Base-by-base conservation (phyloP, 2,329 filamentous ascomycete genomes). In the Dothiorella sarmentorum region DNA sequence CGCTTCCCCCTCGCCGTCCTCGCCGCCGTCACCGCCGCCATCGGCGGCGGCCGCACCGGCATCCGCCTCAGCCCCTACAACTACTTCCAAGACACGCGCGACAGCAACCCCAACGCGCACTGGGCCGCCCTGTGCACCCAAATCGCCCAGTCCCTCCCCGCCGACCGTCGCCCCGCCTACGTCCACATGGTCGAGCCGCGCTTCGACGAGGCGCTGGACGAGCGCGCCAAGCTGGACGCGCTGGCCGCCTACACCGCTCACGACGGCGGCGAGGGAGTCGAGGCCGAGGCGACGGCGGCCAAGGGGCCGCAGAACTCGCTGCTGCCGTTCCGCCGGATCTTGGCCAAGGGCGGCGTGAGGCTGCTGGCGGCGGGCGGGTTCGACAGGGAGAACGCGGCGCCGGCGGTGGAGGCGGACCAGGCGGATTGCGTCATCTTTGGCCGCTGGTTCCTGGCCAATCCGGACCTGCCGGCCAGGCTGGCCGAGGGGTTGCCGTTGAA, bases 101-200 rank as follows among this genome's bases (percentile, higher is more conserved):
- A 78, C 63, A 75, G 75, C 20, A 72, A 75, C 56, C 77, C 77
- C 2, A 74, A 74, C 59, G 65, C 67, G 27, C 72, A 78, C 65
- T 82, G 79, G 76, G 68, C 73, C 4, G 69, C 76, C 31, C 66
- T 81, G 4, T 79, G 77, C 62, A 65, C 70, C 33, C 68, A 73
- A 62, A 75, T 79, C 17, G 68, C 68, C 1, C 63, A 63, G 9
- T n/a, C n/a, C n/a, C n/a, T n/a, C n/a, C n/a, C 63, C 74, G 7
- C 64, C 68, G 24, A 24, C 7, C 24, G 3, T 13, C 59, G 65
- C 24, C 70, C 68, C 2, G 64, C 60, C 10, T 72, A 72, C 42
- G 70, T 73, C 4, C 70, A 73, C 58, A 73, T 73, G 70, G 66
- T 73, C 24, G 70, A 73, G 61, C 71, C 70, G 3, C 70, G 69